These are phyloP conservation scores for Hypoxylon sp. DNA, from an alignment of 2,329 filamentous ascomycete species.

Conservation along the genomic window DNA sequence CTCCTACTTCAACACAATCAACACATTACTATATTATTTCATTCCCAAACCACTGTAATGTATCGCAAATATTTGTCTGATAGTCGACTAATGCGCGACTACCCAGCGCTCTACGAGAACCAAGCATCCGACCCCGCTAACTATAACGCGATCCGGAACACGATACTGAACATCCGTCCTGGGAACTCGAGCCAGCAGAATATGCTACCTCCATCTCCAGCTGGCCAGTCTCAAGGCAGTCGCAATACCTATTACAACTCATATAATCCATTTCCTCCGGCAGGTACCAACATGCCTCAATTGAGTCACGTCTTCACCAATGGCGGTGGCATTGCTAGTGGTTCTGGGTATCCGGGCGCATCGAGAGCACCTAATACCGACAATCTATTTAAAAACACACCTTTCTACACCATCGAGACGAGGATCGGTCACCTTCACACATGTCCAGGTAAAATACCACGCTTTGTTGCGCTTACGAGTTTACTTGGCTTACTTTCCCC, in stretches of 20 bases:
- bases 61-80: not conserved
- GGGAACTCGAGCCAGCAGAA: constrained; percentile 23
- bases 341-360: constrained; percentile 13
- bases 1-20: constrained; percentile 10
- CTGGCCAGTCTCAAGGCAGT: constrained; percentile 21
- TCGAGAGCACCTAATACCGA: constrained; percentile 40
- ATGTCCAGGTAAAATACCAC: constrained; percentile 75
- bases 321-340: constrained; percentile 34
- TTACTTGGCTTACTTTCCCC: constrained; percentile 33
- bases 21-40: not conserved
- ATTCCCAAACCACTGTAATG: not conserved
- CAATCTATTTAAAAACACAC: constrained; percentile 77
- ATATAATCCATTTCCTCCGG: constrained; percentile 22
- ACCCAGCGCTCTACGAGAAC: constrained; percentile 48
- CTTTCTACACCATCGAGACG: constrained; percentile 83
- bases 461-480: not conserved
- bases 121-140: constrained; percentile 30
- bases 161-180: constrained; percentile 33
- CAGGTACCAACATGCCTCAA: constrained; percentile 27
- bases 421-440: constrained; percentile 75
- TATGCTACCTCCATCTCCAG: constrained; percentile 28
- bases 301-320: constrained; percentile 30
- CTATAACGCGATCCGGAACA: constrained; percentile 39
- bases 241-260: constrained; percentile 30
- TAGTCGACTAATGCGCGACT: constrained; percentile 9